A percentile compares a stretch with the other conserved stretches of the same genome.
These are phyloP conservation scores for Withania somnifera DNA, from an alignment of 305 asterid genomes.

Conservation along the genomic window DNA sequence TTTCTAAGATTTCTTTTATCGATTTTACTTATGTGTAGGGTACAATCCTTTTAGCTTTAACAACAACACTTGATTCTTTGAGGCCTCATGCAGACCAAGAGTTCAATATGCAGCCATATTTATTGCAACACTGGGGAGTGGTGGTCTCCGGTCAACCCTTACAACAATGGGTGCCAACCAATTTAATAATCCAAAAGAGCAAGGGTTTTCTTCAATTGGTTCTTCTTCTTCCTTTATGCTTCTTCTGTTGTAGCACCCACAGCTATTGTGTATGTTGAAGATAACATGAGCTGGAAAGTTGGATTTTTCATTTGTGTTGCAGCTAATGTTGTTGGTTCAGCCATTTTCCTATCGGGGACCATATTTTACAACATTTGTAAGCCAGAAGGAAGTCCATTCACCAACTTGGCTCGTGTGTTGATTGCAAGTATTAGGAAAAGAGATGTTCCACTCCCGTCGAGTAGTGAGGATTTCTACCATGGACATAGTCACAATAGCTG, in stretches of 20 bases:
- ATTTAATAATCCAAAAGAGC: slow-evolving; percentile 1
- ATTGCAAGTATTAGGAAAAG: slow-evolving; percentile 5
- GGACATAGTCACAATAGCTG: neutral
- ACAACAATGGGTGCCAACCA: slow-evolving; percentile 21
- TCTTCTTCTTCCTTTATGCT: neutral
- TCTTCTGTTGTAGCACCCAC: slow-evolving; percentile 5
- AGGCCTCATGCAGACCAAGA: slow-evolving; percentile 5
- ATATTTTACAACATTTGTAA: neutral
- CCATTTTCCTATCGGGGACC: slow-evolving; percentile 12
- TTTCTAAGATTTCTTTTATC: too few species aligned
- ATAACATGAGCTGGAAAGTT: slow-evolving; percentile 16
- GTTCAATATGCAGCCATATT: neutral
- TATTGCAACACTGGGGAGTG: slow-evolving; percentile 1
- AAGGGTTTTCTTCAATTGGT: slow-evolving; percentile 16
- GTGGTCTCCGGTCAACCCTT: slow-evolving; percentile 2
- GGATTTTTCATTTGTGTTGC: slow-evolving; percentile 18
- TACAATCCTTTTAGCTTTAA: neutral
- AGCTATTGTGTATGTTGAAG: slow-evolving; percentile 15
- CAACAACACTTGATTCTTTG: neutral
- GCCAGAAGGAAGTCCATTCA: slow-evolving; percentile 21
- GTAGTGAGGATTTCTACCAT: neutral
- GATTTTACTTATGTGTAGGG: slow-evolving; percentile 1
- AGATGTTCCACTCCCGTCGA: neutral
- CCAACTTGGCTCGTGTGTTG: slow-evolving; percentile 9
- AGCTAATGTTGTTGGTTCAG: slow-evolving; percentile 13